A percentile compares a stretch with the other conserved stretches of the same genome.
Evolutionary conservation across 768 basidiomycete genomes (phyloP).

Genomic region (Rhodotorula kratochvilovae): DNA sequence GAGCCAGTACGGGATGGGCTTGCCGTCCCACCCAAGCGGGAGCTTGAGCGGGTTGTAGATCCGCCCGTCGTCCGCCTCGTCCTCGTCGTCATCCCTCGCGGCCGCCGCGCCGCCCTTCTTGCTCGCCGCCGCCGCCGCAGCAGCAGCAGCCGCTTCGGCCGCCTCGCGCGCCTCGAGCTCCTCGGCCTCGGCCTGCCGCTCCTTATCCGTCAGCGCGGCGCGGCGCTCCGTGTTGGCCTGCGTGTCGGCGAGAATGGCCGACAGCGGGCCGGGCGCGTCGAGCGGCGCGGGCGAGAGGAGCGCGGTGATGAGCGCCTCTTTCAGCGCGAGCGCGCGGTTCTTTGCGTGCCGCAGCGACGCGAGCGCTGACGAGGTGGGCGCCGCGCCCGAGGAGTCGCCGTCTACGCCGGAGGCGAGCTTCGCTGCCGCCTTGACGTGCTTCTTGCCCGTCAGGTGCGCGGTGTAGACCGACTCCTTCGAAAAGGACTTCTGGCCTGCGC

Average conservation of each 20-base stretch:
- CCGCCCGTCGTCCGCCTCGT: slow-evolving; percentile 89
- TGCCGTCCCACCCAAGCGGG: slow-evolving; percentile 96
- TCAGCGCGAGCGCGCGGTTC: slow-evolving; percentile 37
- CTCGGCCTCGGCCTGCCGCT: slow-evolving; percentile 73
- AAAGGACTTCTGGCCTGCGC: slow-evolving; percentile 83
- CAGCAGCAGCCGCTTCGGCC: slow-evolving; percentile 44
- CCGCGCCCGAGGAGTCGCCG: slow-evolving; percentile 8
- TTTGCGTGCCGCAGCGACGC: slow-evolving; percentile 32
- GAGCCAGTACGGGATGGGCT: slow-evolving; percentile 97
- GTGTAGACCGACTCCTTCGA: slow-evolving; percentile 97
- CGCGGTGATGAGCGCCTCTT: slow-evolving; percentile 42
- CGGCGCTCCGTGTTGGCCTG: slow-evolving; percentile 94
- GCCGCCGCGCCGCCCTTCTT: neutral
- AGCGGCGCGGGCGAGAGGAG: slow-evolving; percentile 55
- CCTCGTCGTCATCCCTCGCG: slow-evolving; percentile 47
- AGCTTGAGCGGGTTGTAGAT: slow-evolving; percentile 98
- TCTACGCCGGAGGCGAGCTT: slow-evolving; percentile 15
- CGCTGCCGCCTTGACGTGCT: slow-evolving; percentile 83
- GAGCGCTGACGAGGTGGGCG: slow-evolving; percentile 43
- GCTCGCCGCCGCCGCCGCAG: slow-evolving; percentile 26
- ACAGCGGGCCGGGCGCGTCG: slow-evolving; percentile 50
- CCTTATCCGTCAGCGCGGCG: slow-evolving; percentile 92
- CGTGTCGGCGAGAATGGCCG: slow-evolving; percentile 72
- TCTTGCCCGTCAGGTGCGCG: slow-evolving; percentile 90
- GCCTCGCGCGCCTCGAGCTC: slow-evolving; percentile 54